Evolutionary conservation across 352 stramenopile species (phyloP).

Genomic region (Paralagenidium karlingii): DNA sequence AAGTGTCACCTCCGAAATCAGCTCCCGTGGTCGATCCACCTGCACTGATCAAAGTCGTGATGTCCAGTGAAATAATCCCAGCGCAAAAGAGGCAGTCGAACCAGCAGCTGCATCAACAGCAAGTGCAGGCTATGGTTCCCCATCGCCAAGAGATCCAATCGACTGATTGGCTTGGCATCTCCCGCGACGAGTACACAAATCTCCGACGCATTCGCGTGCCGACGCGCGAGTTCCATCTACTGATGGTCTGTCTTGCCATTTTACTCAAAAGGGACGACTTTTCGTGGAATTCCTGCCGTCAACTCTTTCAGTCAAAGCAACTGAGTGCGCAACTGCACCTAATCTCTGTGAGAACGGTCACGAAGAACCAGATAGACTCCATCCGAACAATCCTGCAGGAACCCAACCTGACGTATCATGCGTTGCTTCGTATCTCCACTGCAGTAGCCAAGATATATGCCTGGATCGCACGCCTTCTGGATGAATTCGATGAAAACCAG

Average conservation of each 20-base stretch:
- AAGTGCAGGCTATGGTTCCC: too few relatives aligned
- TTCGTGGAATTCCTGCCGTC: slow-evolving; percentile 42
- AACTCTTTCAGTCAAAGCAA: slow-evolving; percentile 54
- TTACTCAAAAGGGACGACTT: slow-evolving; percentile 46
- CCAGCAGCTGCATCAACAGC: neutral
- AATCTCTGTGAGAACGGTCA: slow-evolving; percentile 20
- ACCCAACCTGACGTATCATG: slow-evolving; percentile 27
- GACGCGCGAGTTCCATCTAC: slow-evolving; percentile 55
- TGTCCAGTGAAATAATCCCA: too few relatives aligned
- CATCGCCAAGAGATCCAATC: too few relatives aligned
- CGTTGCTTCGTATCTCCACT: slow-evolving; percentile 36
- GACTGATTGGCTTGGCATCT: slow-evolving; percentile 45
- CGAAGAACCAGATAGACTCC: slow-evolving; percentile 27
- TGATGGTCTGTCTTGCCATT: slow-evolving; percentile 70
- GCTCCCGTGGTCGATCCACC: neutral
- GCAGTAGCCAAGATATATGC: slow-evolving; percentile 47
- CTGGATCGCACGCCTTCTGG: slow-evolving; percentile 45
- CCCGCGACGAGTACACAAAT: slow-evolving; percentile 49
- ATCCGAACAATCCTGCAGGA: slow-evolving; percentile 52
- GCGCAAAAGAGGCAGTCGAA: too few relatives aligned
- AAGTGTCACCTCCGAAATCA: neutral
- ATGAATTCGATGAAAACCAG: slow-evolving; percentile 40
- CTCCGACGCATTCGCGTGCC: slow-evolving; percentile 48
- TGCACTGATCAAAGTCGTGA: too few relatives aligned
- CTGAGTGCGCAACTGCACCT: slow-evolving; percentile 21